A percentile compares a stretch with the other conserved stretches of the same genome.
phyloP scores from a whole-genome alignment of 2,329 filamentous ascomycete species.

The Mycosphaerella sp. region DNA sequence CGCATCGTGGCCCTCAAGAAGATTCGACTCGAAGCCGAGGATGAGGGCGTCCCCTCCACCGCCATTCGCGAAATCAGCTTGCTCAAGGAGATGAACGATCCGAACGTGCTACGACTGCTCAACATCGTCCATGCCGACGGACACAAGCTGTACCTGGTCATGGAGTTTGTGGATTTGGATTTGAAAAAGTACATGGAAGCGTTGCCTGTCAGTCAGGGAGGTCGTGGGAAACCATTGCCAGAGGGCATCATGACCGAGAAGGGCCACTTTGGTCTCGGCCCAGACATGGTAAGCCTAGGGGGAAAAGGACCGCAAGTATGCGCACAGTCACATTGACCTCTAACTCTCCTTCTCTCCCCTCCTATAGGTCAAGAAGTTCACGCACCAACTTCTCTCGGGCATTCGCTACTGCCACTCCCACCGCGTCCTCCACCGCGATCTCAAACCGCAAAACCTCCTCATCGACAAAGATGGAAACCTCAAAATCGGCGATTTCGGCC shows the following conservation, averaged over 20 bases:
- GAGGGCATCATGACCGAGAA: slow-evolving; percentile 58
- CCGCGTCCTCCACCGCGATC: slow-evolving; percentile 76
- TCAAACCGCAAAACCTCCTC: slow-evolving; percentile 86
- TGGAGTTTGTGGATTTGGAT: slow-evolving; percentile 85
- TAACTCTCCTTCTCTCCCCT: background rate
- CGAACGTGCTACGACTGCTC: slow-evolving; percentile 78
- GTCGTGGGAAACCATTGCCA: slow-evolving; percentile 76
- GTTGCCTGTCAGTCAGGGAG: slow-evolving; percentile 74
- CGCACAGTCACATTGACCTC: background rate
- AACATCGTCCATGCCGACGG: slow-evolving; percentile 95
- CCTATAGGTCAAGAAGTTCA: slow-evolving; percentile 70
- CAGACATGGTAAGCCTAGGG: slow-evolving; percentile 51
- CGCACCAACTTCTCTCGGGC: slow-evolving; percentile 78
- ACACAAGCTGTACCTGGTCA: slow-evolving; percentile 89
- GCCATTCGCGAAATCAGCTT: slow-evolving; percentile 92
- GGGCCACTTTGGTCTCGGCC: slow-evolving; percentile 63
- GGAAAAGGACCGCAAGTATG: background rate
- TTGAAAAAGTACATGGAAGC: slow-evolving; percentile 97
- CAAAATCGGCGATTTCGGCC: slow-evolving; percentile 84
- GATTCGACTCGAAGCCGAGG: slow-evolving; percentile 89
- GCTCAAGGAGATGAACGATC: slow-evolving; percentile 89
- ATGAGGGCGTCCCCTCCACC: slow-evolving; percentile 87
- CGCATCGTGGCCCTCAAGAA: slow-evolving; percentile 92
- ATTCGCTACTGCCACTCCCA: slow-evolving; percentile 85
- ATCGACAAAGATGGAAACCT: slow-evolving; percentile 82